These are phyloP conservation scores for Ustilaginoidea virens DNA, from an alignment of 2,329 filamentous ascomycete species.

Conservation along the genomic window DNA sequence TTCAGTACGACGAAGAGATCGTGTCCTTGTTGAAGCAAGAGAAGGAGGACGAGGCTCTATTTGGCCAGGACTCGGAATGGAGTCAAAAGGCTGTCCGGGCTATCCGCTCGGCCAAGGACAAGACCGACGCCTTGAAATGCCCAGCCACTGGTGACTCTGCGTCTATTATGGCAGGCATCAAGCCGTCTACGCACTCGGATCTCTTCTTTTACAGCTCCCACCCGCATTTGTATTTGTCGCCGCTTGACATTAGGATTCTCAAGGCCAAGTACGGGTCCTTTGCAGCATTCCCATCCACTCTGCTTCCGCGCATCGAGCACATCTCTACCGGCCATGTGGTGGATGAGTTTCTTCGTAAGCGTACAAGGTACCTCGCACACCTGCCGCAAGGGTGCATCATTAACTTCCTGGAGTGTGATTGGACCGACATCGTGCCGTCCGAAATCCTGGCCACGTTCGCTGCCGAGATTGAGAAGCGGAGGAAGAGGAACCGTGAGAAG, in stretches of 20 bases:
- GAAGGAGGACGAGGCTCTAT: constrained; percentile 79
- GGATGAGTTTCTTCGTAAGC: constrained; percentile 68
- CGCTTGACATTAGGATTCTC: constrained; percentile 81
- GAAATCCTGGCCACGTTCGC: constrained; percentile 62
- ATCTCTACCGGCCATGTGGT: constrained; percentile 79
- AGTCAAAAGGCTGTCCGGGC: constrained; percentile 66
- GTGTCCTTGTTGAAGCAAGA: constrained; percentile 60
- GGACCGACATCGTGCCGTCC: constrained; percentile 72
- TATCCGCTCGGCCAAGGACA: constrained; percentile 64
- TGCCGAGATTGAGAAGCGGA: constrained; percentile 59
- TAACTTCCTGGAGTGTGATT: constrained; percentile 84
- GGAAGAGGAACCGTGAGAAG: constrained; percentile 69
- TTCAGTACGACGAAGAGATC: constrained; percentile 70
- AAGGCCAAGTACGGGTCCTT: constrained; percentile 81
- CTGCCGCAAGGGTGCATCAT: constrained; percentile 84
- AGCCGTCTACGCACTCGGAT: constrained; percentile 24
- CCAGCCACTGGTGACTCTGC: constrained; percentile 8
- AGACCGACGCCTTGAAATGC: constrained; percentile 32
- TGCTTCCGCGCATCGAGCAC: constrained; percentile 76
- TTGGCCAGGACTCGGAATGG: constrained; percentile 88
- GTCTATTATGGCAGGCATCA: constrained; percentile 3
- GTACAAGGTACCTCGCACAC: constrained; percentile 76
- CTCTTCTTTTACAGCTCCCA: constrained; percentile 85
- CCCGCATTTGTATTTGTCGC: constrained; percentile 77
- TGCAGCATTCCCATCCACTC: constrained; percentile 65